phyloP scores from a whole-genome alignment of 163 green algal genomes.

The Chlamydomonas reinhardtii region DNA sequence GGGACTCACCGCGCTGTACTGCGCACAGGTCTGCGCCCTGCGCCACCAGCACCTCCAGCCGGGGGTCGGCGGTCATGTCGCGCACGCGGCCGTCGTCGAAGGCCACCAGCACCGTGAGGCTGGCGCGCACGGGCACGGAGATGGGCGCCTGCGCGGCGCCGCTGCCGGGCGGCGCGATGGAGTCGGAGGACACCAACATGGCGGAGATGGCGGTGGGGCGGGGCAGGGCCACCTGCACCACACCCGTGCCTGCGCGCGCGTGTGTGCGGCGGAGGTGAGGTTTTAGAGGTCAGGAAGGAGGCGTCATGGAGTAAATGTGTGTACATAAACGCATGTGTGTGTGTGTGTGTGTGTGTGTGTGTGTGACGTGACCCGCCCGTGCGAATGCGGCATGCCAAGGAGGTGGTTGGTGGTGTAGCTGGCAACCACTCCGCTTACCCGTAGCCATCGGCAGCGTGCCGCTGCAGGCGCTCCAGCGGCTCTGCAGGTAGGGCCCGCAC shows the following conservation, averaged over 20 bases:
- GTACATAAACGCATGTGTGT: no score
- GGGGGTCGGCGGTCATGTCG: constrained; percentile 39
- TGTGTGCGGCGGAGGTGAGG: no score
- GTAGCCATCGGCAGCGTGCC: background rate
- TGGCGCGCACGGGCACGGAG: constrained; percentile 24
- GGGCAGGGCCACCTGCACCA: constrained; percentile 21
- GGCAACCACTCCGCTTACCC: no score
- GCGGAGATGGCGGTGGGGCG: constrained; percentile 13
- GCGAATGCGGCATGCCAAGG: no score
- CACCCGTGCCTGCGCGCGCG: constrained; percentile 5
- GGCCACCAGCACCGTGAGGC: constrained; percentile 28
- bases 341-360: no score
- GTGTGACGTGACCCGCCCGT: no score
- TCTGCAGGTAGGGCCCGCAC: constrained; percentile 22
- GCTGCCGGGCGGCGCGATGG: constrained; percentile 16
- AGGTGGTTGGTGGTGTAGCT: no score
- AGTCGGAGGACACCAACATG: background rate
- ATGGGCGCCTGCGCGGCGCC: constrained; percentile 38
- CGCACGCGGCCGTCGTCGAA: constrained; percentile 38
- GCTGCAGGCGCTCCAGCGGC: constrained; percentile 43
- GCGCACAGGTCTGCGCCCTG: constrained; percentile 40
- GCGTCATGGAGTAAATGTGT: no score
- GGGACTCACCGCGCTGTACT: background rate
- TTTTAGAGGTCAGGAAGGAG: no score
- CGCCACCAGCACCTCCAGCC: constrained; percentile 4